phyloP scores from a whole-genome alignment of 139 green algal genomes.

The Raphidocelis subcapitata region DNA sequence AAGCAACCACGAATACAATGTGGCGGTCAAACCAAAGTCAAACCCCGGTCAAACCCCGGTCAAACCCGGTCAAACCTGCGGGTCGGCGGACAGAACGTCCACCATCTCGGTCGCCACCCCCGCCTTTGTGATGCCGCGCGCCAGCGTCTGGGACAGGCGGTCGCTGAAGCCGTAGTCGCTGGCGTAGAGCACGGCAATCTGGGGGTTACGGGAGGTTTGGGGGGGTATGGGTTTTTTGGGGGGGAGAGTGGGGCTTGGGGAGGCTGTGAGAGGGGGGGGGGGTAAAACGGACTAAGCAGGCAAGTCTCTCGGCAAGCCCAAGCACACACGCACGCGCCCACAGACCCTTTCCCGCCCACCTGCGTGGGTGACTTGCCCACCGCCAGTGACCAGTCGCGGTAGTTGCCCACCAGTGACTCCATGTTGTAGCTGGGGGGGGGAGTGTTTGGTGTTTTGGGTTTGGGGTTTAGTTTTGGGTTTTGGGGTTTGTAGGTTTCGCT shows the following conservation, averaged over 20 bases:
- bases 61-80: too few species aligned
- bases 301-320: too few species aligned
- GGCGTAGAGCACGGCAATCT: slow-evolving; percentile 85
- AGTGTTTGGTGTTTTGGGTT: not conserved
- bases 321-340: not conserved
- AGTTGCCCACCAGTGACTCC: slow-evolving; percentile 70
- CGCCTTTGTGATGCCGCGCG: slow-evolving; percentile 93
- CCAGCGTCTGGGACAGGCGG: slow-evolving; percentile 89
- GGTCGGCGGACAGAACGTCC: slow-evolving; percentile 79
- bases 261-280: too few species aligned
- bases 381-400: slow-evolving; percentile 72
- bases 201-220: not conserved
- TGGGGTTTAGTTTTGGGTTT: too few species aligned
- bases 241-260: too few species aligned
- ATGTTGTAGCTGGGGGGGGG: slow-evolving; percentile 23
- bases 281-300: too few species aligned
- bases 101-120: slow-evolving; percentile 87
- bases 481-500: too few species aligned
- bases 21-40: too few species aligned
- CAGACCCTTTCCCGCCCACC: slow-evolving; percentile 1
- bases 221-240: too few species aligned
- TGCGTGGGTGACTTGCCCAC: slow-evolving; percentile 65
- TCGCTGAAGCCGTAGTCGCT: slow-evolving; percentile 94
- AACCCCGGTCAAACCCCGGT: too few species aligned
- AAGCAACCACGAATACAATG: too few species aligned